Conservation (phyloP, 352 stramenopile species). For the Pythium rishiriense region DNA sequence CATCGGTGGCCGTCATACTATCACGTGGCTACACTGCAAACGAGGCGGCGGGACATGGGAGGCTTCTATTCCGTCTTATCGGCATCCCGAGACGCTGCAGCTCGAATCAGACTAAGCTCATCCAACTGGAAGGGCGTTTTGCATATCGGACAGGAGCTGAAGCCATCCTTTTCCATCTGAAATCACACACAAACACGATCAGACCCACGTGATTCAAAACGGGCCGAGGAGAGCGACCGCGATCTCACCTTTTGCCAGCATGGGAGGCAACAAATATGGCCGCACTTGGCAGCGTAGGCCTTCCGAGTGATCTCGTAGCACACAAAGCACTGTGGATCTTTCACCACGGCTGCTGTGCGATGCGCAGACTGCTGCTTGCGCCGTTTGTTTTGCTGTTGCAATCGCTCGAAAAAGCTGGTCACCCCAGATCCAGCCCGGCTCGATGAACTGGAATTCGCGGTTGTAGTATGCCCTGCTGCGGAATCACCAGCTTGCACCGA, state of each 20-base stretch:
- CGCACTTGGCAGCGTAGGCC: constrained; percentile 74
- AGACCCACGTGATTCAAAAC: not conserved
- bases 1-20: not conserved
- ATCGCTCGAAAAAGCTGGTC: constrained; percentile 60
- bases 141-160: constrained; percentile 73
- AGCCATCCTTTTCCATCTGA: constrained; percentile 56
- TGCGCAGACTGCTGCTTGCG: constrained; percentile 33
- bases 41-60: not conserved
- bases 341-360: constrained; percentile 49
- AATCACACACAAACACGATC: not conserved
- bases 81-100: constrained; percentile 21
- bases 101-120: constrained; percentile 71
- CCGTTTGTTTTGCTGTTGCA: constrained; percentile 64
- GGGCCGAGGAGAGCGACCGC: not conserved
- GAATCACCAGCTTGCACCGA: not conserved
- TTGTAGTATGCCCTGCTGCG: not conserved
- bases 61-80: constrained; percentile 7
- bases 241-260: constrained; percentile 84
- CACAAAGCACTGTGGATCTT: constrained; percentile 81
- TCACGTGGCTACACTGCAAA: not conserved
- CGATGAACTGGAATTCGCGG: not conserved
- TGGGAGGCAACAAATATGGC: constrained; percentile 79
- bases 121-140: constrained; percentile 73
- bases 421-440: not conserved
- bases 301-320: constrained; percentile 84